Conservation (phyloP, 2,329 filamentous ascomycete species). For the Claviceps pusilla region DNA sequence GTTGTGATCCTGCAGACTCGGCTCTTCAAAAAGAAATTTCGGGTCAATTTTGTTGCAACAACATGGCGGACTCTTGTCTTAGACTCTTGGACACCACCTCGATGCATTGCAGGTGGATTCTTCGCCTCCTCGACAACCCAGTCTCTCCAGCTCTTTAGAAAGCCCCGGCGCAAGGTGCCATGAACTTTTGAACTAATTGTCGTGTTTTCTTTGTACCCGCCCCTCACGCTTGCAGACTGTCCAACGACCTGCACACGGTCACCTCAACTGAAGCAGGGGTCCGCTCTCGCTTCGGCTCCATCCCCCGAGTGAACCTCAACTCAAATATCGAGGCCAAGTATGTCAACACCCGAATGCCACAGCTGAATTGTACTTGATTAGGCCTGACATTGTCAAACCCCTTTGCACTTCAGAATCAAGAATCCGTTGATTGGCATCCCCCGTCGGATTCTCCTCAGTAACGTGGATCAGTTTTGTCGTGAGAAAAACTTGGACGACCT, state of each 20-base stretch:
- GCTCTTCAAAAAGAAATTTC: neutral
- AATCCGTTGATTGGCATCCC: conserved; percentile 38
- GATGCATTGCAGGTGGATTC: neutral
- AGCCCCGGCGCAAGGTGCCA: neutral
- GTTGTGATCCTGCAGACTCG: neutral
- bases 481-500: conserved; percentile 44
- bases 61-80: neutral
- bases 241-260: conserved; percentile 14
- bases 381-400: neutral
- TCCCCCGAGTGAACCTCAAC: conserved; percentile 27
- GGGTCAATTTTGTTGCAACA: neutral
- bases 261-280: conserved; percentile 23
- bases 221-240: conserved; percentile 9
- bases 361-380: neutral
- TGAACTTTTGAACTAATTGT: neutral
- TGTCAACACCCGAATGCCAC: neutral
- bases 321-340: conserved; percentile 32
- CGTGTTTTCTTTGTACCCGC: neutral
- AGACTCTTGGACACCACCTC: neutral
- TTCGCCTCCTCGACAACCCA: neutral
- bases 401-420: conserved; percentile 22
- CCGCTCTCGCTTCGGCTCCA: conserved; percentile 14
- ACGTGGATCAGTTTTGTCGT: conserved; percentile 48
- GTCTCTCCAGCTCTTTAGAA: neutral
- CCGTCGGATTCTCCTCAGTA: conserved; percentile 31